phyloP scores from a whole-genome alignment of 2,329 filamentous ascomycete species.

The Clarireedia sp. region DNA sequence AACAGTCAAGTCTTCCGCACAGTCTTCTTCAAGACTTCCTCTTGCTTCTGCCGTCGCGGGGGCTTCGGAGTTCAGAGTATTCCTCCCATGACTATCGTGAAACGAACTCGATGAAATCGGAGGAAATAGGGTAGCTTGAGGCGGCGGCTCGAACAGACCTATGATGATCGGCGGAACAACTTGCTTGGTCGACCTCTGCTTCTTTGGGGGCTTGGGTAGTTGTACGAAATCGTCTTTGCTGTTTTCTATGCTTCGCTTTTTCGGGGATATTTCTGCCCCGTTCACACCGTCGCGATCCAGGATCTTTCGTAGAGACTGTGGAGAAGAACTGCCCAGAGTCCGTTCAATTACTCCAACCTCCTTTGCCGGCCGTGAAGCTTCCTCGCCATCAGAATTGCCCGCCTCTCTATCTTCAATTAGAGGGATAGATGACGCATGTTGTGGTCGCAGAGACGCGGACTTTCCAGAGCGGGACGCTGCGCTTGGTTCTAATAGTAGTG shows the following conservation, averaged over 20 bases:
- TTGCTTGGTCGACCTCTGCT: slow-evolving; percentile 49
- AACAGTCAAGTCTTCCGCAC: slow-evolving; percentile 18
- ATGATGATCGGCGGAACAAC: slow-evolving; percentile 58
- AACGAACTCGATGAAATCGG: slow-evolving; percentile 53
- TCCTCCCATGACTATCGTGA: slow-evolving; percentile 38
- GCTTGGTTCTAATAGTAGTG: slow-evolving; percentile 44
- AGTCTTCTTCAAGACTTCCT: neutral
- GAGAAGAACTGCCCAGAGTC: slow-evolving; percentile 27
- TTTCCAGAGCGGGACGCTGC: slow-evolving; percentile 28
- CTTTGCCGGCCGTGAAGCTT: slow-evolving; percentile 4
- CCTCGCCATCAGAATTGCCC: slow-evolving; percentile 10
- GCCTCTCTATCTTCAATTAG: slow-evolving; percentile 28
- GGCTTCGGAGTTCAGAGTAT: slow-evolving; percentile 27
- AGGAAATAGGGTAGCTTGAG: slow-evolving; percentile 50
- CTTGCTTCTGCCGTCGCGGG: slow-evolving; percentile 15
- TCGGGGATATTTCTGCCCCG: slow-evolving; percentile 24
- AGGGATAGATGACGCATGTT: slow-evolving; percentile 14
- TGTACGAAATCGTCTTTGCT: slow-evolving; percentile 56
- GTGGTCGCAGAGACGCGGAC: slow-evolving; percentile 13
- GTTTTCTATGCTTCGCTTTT: slow-evolving; percentile 42
- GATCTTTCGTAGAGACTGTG: slow-evolving; percentile 30
- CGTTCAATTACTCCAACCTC: slow-evolving; percentile 10
- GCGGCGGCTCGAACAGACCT: slow-evolving; percentile 54
- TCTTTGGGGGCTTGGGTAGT: slow-evolving; percentile 56
- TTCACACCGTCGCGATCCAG: slow-evolving; percentile 26